Evolutionary conservation across 2,329 filamentous ascomycete species (phyloP).

Genomic region (Cladobotryum protrusum): DNA sequence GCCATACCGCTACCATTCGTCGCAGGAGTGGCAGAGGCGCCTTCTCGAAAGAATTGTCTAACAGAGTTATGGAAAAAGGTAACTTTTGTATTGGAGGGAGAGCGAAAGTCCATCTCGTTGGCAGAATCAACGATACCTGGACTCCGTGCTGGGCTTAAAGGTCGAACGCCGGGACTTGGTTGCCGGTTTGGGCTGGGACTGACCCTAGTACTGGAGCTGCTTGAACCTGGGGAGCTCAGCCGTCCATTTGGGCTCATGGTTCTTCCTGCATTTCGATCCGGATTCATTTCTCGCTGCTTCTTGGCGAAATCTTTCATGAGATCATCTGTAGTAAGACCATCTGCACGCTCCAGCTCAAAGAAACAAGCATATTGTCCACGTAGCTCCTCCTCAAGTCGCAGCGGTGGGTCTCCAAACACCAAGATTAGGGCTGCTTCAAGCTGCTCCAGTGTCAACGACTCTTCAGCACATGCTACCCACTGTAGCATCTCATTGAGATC

Average conservation of each 20-base stretch:
- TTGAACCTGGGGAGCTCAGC: conserved; percentile 10
- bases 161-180: conserved; percentile 12
- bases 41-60: conserved; percentile 32
- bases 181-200: conserved; percentile 21
- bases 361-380: conserved; percentile 41
- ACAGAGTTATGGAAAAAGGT: conserved; percentile 36
- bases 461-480: conserved; percentile 40
- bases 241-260: conserved; percentile 5
- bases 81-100: conserved; percentile 33
- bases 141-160: conserved; percentile 22
- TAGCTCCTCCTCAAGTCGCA: conserved; percentile 36
- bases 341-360: conserved; percentile 39
- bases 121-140: conserved; percentile 26
- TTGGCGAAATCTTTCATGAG: conserved; percentile 33
- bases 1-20: conserved; percentile 12
- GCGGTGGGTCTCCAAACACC: conserved; percentile 34
- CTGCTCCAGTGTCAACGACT: conserved; percentile 37
- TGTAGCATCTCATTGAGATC: conserved; percentile 42
- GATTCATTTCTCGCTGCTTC: conserved; percentile 20
- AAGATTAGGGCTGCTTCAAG: conserved; percentile 39
- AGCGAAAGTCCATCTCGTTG: conserved; percentile 34
- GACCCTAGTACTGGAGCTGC: conserved; percentile 9
- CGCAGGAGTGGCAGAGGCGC: conserved; percentile 20
- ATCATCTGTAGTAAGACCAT: conserved; percentile 37
- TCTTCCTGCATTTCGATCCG: conserved; percentile 18